These are phyloP conservation scores for Phytophthora pini DNA, from an alignment of 352 stramenopile genomes.

Conservation along the genomic window DNA sequence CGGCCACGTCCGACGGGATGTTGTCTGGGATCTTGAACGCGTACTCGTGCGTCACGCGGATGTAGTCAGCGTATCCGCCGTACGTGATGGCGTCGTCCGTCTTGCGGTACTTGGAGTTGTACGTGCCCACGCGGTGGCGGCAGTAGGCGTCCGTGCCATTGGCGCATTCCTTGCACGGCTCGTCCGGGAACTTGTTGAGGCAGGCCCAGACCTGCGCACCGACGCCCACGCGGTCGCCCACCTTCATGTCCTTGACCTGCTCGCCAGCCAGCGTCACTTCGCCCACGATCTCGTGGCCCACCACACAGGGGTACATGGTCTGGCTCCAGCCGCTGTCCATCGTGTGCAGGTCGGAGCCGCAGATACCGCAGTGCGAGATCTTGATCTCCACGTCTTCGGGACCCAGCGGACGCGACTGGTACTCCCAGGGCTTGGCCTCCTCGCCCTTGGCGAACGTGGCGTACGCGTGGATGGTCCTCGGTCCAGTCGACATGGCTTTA, in stretches of 20 bases:
- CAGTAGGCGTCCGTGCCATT: slow-evolving; percentile 71
- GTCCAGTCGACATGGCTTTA: no score
- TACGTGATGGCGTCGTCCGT: slow-evolving; percentile 41
- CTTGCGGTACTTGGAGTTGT: slow-evolving; percentile 45
- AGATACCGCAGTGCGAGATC: slow-evolving; percentile 27
- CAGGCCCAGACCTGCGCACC: slow-evolving; percentile 51
- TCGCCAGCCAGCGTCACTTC: slow-evolving; percentile 22
- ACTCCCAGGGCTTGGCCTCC: slow-evolving; percentile 1
- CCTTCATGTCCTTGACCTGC: slow-evolving; percentile 21
- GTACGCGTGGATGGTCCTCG: no score
- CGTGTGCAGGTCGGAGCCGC: slow-evolving; percentile 17
- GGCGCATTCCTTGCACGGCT: slow-evolving; percentile 65
- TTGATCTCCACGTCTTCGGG: slow-evolving; percentile 26
- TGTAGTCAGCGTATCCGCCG: slow-evolving; percentile 75
- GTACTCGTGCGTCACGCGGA: slow-evolving; percentile 67
- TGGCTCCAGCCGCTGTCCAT: slow-evolving; percentile 28
- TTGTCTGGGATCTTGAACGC: slow-evolving; percentile 47
- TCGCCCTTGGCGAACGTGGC: slow-evolving; percentile 9
- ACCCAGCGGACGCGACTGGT: slow-evolving; percentile 5
- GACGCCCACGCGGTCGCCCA: slow-evolving; percentile 26
- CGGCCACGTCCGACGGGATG: slow-evolving; percentile 23
- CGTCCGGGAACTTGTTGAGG: slow-evolving; percentile 56
- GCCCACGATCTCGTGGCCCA: slow-evolving; percentile 50
- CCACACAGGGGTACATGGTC: slow-evolving; percentile 44
- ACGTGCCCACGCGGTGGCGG: slow-evolving; percentile 48